Conservation (phyloP, 148 eudicot genomes). For the Chenopodium formosanum region DNA sequence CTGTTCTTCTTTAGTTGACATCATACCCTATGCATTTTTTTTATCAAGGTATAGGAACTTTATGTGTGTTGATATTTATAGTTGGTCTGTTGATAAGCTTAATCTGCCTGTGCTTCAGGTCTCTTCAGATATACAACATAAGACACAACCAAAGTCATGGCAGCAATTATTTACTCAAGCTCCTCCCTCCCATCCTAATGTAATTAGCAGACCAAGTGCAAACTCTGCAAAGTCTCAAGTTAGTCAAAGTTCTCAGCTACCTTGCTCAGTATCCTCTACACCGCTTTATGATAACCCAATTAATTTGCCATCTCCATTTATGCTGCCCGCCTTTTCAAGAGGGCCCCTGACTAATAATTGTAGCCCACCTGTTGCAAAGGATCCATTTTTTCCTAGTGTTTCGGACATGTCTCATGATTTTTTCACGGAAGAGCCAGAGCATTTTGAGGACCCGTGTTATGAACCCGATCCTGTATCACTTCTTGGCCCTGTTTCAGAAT, state of each 20-base stretch:
- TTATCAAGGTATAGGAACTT: not conserved
- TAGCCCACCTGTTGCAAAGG: constrained; percentile 52
- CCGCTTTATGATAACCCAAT: constrained; percentile 79
- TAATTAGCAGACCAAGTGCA: constrained; percentile 70
- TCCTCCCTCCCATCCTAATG: constrained; percentile 58
- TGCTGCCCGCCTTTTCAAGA: constrained; percentile 55
- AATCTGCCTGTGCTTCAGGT: constrained; percentile 52
- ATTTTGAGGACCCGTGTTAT: constrained; percentile 98
- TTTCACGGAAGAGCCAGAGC: constrained; percentile 81
- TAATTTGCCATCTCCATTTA: constrained; percentile 72
- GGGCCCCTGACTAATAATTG: constrained; percentile 44
- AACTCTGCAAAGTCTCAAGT: constrained; percentile 51
- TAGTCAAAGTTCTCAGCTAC: constrained; percentile 49
- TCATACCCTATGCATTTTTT: not conserved
- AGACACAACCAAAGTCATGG: constrained; percentile 80
- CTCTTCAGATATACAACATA: constrained; percentile 55
- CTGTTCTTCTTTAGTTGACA: not conserved
- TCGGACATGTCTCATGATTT: constrained; percentile 48
- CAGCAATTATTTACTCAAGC: constrained; percentile 79
- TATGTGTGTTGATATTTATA: not conserved
- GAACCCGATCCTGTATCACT: constrained; percentile 88
- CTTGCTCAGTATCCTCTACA: constrained; percentile 39
- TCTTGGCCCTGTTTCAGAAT: constrained; percentile 96
- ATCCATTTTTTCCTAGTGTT: constrained; percentile 50
- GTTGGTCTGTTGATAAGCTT: constrained; percentile 14